These are phyloP conservation scores for Daldinia concentrica DNA, from an alignment of 495 filamentous ascomycete species.

Conservation along the genomic window DNA sequence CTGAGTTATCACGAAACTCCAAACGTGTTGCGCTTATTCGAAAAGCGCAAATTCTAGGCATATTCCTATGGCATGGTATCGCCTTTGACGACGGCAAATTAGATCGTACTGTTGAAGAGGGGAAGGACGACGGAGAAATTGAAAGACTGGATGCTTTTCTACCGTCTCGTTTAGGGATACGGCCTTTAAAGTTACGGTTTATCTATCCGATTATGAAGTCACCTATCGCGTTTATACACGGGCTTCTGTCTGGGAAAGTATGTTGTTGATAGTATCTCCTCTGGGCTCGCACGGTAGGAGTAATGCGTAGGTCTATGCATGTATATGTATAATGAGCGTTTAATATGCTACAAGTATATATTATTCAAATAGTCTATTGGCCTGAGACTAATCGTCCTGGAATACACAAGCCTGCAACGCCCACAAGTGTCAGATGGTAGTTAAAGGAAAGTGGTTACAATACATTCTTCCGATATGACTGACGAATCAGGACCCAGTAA, in stretches of 20 bases:
- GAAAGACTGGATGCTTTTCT: conserved; percentile 53
- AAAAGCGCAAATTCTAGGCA: conserved; percentile 59
- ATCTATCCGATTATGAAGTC: conserved; percentile 21
- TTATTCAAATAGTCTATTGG: too few species aligned
- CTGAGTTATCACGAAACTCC: conserved; percentile 43
- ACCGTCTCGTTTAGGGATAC: conserved; percentile 9
- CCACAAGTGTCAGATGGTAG: too few species aligned
- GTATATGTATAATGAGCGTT: neutral
- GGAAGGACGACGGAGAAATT: conserved; percentile 59
- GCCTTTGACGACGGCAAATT: conserved; percentile 66
- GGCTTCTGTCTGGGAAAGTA: conserved; percentile 25
- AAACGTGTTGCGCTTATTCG: conserved; percentile 46
- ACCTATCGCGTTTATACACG: conserved; percentile 28
- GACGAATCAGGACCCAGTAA: neutral
- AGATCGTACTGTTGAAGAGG: conserved; percentile 61
- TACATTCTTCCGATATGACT: neutral
- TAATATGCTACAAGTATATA: too few species aligned
- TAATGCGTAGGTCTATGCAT: conserved; percentile 2
- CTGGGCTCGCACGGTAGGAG: neutral
- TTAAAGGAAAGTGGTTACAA: neutral
- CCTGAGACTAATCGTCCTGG: too few species aligned
- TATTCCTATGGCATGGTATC: conserved; percentile 68
- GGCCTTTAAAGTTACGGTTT: conserved; percentile 4
- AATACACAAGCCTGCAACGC: too few species aligned
- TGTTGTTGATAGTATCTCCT: conserved; percentile 15